These are phyloP conservation scores for Rusavskia elegans DNA, from an alignment of 495 filamentous ascomycete genomes.

Conservation along the genomic window DNA sequence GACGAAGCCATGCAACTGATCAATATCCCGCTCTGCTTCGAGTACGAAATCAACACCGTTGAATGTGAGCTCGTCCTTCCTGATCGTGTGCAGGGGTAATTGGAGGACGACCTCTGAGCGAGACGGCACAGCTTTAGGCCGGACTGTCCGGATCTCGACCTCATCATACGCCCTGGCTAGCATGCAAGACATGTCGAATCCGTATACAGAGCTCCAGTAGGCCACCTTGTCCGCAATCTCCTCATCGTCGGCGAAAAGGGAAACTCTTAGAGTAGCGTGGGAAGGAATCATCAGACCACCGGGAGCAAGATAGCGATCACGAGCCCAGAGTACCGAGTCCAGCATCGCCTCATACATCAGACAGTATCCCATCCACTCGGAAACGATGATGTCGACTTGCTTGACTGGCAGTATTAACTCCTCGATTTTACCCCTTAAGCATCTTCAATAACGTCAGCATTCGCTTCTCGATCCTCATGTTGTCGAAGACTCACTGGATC, in stretches of 20 bases:
- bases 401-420: conserved; percentile 66
- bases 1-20: conserved; percentile 41
- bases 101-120: conserved; percentile 35
- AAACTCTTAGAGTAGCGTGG: conserved; percentile 72
- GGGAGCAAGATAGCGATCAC: conserved; percentile 66
- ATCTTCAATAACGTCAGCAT: conserved; percentile 19
- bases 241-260: conserved; percentile 73
- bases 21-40: conserved; percentile 36
- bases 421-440: conserved; percentile 79
- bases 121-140: conserved; percentile 26
- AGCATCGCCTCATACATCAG: conserved; percentile 91
- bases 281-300: conserved; percentile 80
- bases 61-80: conserved; percentile 40
- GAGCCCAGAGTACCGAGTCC: conserved; percentile 77
- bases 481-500: conserved; percentile 42
- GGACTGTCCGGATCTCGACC: conserved; percentile 34
- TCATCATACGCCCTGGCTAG: conserved; percentile 42
- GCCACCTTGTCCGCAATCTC: conserved; percentile 47
- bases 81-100: conserved; percentile 39
- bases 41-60: conserved; percentile 33
- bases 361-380: conserved; percentile 96
- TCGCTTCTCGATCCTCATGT: not conserved
- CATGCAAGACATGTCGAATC: conserved; percentile 42
- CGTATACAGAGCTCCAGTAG: conserved; percentile 56
- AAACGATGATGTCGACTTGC: conserved; percentile 88